A percentile compares a stretch with the other conserved stretches of the same genome.
Evolutionary conservation across 129 eudicot genomes (phyloP).

Genomic region (Lonicera japonica): DNA sequence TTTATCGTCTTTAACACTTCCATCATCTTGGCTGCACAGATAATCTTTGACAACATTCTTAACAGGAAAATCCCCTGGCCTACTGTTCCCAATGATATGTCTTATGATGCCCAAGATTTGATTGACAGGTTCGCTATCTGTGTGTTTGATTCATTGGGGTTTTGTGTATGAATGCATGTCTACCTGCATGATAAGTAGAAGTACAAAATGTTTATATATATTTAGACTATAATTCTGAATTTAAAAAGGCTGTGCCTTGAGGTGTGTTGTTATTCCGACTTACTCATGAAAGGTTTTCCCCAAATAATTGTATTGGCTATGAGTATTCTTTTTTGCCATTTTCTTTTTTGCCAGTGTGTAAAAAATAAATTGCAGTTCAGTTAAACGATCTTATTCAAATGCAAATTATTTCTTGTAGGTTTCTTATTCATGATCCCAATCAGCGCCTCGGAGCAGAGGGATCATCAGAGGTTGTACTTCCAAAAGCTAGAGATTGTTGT

Average conservation of each 20-base stretch:
- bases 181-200: no score
- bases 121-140: slow-evolving; percentile 59
- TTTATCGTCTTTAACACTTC: slow-evolving; percentile 6
- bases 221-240: no score
- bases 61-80: slow-evolving; percentile 82
- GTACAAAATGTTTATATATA: no score
- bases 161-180: no score
- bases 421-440: slow-evolving; percentile 68
- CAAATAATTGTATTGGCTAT: no score
- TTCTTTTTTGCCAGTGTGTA: neutral
- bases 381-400: slow-evolving; percentile 16
- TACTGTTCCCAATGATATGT: slow-evolving; percentile 60
- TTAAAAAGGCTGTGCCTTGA: no score
- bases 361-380: neutral
- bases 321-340: neutral
- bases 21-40: slow-evolving; percentile 35
- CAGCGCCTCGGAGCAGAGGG: slow-evolving; percentile 85
- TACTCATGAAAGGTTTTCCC: no score
- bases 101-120: slow-evolving; percentile 76
- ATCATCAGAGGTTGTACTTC: slow-evolving; percentile 64
- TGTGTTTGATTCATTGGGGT: neutral
- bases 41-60: slow-evolving; percentile 80
- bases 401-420: slow-evolving; percentile 26
- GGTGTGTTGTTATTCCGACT: no score
- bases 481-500: slow-evolving; percentile 8